Percentiles rank a stretch among this genome's conserved stretches.
Evolutionary conservation across 148 eudicot species (phyloP).

Genomic region (Persicaria tinctoria): DNA sequence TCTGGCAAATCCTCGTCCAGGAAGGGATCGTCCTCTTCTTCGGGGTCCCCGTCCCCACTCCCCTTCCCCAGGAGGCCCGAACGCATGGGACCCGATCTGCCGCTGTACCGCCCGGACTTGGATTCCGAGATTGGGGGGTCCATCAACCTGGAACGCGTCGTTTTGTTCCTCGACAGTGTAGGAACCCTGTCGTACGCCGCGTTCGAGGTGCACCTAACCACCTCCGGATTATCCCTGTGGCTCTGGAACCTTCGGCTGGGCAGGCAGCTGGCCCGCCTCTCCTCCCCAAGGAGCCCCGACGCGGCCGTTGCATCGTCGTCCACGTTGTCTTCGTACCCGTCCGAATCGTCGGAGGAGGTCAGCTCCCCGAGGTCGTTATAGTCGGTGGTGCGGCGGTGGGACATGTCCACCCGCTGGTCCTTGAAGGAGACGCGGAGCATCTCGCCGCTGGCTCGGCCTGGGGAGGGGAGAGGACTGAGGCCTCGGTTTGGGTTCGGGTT

Average conservation of each 20-base stretch:
- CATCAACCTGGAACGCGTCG: conserved; percentile 7
- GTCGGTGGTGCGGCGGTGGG: neutral
- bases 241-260: conserved; percentile 5
- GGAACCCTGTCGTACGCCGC: conserved; percentile 8
- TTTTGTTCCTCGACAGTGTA: neutral
- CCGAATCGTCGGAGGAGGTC: conserved; percentile 3
- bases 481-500: neutral
- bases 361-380: conserved; percentile 10
- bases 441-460: neutral
- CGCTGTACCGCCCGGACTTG: neutral
- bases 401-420: neutral
- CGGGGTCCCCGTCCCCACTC: neutral
- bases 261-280: neutral
- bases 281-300: neutral
- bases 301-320: neutral
- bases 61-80: neutral
- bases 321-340: neutral
- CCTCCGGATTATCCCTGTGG: conserved; percentile 3
- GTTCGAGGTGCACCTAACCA: conserved; percentile 8
- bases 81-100: neutral
- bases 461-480: neutral
- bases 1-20: conserved; percentile 10
- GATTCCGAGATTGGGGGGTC: neutral
- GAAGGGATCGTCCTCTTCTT: conserved; percentile 10
- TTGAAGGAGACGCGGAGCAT: neutral